Evolutionary conservation across 441 rosid species (phyloP).

Genomic region (Metrosideros polymorpha): DNA sequence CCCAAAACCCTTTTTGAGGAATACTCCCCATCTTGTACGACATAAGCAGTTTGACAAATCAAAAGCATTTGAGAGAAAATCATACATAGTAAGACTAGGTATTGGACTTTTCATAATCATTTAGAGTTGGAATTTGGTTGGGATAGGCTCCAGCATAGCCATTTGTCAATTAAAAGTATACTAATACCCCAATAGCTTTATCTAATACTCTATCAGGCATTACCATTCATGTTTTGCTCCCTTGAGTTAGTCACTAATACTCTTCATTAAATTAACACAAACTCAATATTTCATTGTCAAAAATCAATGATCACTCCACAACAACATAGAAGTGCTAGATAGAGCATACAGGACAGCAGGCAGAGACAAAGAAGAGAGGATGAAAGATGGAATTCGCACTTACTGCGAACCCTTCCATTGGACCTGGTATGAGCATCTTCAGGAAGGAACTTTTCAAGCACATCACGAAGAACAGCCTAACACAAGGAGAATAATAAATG

Average conservation of each 20-base stretch:
- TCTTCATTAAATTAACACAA: background rate
- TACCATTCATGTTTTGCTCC: background rate
- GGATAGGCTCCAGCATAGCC: background rate
- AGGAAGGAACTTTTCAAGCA: conserved; percentile 66
- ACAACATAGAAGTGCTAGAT: background rate
- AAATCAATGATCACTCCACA: background rate
- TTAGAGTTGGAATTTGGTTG: background rate
- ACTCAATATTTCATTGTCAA: background rate
- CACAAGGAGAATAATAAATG: background rate
- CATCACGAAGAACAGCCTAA: conserved; percentile 81
- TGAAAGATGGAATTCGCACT: conserved; percentile 5
- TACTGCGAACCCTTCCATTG: conserved; percentile 89
- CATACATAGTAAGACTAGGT: background rate
- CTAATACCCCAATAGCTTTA: background rate
- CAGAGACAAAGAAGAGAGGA: background rate
- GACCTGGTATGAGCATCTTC: conserved; percentile 73
- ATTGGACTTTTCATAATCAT: background rate
- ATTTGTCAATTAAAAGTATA: background rate
- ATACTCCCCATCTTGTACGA: background rate
- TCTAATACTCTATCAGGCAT: background rate
- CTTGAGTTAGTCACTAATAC: background rate
- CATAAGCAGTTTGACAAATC: background rate
- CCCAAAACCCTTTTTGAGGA: too few relatives aligned
- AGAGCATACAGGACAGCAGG: background rate
- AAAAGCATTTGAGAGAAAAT: background rate